These are phyloP conservation scores for Ceratopteris richardii DNA, from an alignment of 75 land plant species.

Conservation along the genomic window DNA sequence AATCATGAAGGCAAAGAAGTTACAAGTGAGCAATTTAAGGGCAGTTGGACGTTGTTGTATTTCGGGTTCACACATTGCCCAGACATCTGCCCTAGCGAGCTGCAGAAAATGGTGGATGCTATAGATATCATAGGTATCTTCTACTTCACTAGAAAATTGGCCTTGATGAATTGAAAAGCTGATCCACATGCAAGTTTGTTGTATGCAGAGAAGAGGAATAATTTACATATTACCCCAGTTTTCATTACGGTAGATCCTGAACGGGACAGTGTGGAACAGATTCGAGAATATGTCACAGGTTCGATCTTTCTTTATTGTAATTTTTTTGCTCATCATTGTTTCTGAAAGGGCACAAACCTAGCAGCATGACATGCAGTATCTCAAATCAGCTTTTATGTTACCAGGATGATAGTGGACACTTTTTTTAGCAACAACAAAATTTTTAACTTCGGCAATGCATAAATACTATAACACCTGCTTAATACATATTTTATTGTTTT, in stretches of 20 bases:
- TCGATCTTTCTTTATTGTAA: conserved; percentile 3
- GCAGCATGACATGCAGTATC: too few relatives aligned
- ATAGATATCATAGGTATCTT: conserved; percentile 68
- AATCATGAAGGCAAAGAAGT: conserved; percentile 76
- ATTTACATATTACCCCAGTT: conserved; percentile 17
- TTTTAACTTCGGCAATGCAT: too few relatives aligned
- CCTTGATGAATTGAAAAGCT: too few relatives aligned
- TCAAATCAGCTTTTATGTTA: too few relatives aligned
- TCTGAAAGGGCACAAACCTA: too few relatives aligned
- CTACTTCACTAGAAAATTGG: not conserved
- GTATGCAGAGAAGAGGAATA: conserved; percentile 23
- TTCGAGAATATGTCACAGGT: conserved; percentile 33
- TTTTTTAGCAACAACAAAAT: too few relatives aligned
- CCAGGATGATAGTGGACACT: too few relatives aligned
- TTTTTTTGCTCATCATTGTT: too few relatives aligned
- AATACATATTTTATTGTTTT: too few relatives aligned
- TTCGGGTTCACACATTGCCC: conserved; percentile 98
- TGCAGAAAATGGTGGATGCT: conserved; percentile 71
- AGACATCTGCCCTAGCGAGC: conserved; percentile 94
- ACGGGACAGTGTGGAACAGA: conserved; percentile 31
- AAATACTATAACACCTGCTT: too few relatives aligned
- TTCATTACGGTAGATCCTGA: conserved; percentile 34
- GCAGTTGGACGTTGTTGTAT: conserved; percentile 81
- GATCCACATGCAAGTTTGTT: too few relatives aligned
- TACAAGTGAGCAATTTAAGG: conserved; percentile 69